Evolutionary conservation across 768 basidiomycete species (phyloP), one percentile per base, ranked within the genome.

Genomic region (Mycena vulgaris): DNA sequence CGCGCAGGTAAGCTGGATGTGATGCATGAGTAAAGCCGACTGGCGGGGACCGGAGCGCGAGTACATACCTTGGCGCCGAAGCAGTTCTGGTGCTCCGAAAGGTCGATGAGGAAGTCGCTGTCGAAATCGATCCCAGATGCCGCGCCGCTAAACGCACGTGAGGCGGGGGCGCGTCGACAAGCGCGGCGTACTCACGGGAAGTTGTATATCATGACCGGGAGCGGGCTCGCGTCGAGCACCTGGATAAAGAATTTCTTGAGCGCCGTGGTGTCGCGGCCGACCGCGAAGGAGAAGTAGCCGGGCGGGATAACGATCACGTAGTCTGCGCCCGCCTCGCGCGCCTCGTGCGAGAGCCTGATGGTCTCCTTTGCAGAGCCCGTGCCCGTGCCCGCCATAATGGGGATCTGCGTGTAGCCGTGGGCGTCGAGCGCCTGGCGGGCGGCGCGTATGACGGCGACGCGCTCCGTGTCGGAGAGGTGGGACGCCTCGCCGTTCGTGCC

Each of bases 361-460:
- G 90, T 89, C 74, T 89, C 90, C 40, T 88, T 84, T 19, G 91
- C 91, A 75, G 88, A 88, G 42, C 87, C 87, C 1, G 86, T 86
- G 17, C 91, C 90, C n/a, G 91, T 90, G 60, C 92, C 92, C 33
- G 85, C 88, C 64, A 92, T 84, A 59, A 93, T 82, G 27, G 90
- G 89, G 5, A 86, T 78, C 40, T 83, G 71, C 9, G 69, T 39
- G 30, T 90, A 78, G 5, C 85, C 87, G 19, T 82, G 85, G 8
- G 77, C 77, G 70, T 93, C 90, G 52, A 93, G 82, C 0, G 86
- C 88, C 23, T 79, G 73, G 19, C 92, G 86, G 10, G 89, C 83
- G 0, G 83, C 81, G 69, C 76, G 81, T 79, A 91, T 84, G 63
- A 91, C 78, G 7, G 66, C 76, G 30, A 79, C 75, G 33, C 91